These are phyloP conservation scores for Alternaria sp. DNA, from an alignment of 2,329 filamentous ascomycete genomes.

Conservation along the genomic window DNA sequence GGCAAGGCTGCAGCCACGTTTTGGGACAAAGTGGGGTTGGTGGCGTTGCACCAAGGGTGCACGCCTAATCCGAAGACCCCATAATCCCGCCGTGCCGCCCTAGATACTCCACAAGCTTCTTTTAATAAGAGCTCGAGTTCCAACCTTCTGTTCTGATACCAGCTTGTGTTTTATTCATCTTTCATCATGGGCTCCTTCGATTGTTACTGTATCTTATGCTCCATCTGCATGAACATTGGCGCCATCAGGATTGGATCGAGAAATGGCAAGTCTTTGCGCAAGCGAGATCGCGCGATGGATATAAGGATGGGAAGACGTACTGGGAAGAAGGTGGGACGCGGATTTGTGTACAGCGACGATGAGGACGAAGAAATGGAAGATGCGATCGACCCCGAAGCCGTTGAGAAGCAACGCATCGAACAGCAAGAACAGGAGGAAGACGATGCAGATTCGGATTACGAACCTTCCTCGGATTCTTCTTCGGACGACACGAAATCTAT, in stretches of 20 bases:
- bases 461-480: not conserved
- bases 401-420: not conserved
- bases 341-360: not conserved
- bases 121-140: not conserved
- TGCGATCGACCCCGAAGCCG: not conserved
- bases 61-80: not conserved
- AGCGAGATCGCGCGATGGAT: conserved; percentile 8
- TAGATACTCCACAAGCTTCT: not conserved
- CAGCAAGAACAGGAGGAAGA: not conserved
- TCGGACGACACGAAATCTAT: not conserved
- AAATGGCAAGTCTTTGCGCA: conserved; percentile 7
- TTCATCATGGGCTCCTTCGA: conserved; percentile 22
- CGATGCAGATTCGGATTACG: not conserved
- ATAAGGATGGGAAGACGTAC: conserved; percentile 1
- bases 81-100: not conserved
- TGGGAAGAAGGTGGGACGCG: conserved; percentile 11
- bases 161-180: not conserved
- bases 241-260: conserved; percentile 9
- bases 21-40: not conserved
- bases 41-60: not conserved
- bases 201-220: conserved; percentile 30
- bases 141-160: not conserved
- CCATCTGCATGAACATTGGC: conserved; percentile 6
- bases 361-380: conserved; percentile 1
- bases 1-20: conserved; percentile 2